phyloP scores from a whole-genome alignment of 2,329 filamentous ascomycete species.

The Dothistroma septosporum region DNA sequence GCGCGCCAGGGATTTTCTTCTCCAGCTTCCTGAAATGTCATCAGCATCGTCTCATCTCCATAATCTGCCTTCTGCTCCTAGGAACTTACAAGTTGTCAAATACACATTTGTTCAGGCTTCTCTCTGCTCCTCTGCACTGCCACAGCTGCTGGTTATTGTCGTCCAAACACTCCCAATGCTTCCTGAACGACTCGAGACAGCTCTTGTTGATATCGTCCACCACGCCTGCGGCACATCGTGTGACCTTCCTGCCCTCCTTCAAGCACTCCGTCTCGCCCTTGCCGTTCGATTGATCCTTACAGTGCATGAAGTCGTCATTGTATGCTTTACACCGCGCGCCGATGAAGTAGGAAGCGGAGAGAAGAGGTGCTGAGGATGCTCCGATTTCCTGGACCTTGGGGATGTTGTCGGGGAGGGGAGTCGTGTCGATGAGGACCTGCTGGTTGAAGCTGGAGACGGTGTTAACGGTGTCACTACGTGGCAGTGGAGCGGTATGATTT shows the following conservation, averaged over 20 bases:
- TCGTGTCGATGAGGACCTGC: conserved; percentile 88
- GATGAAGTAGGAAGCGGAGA: conserved; percentile 94
- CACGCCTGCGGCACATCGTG: conserved; percentile 93
- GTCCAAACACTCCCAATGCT: conserved; percentile 93
- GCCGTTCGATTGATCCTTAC: conserved; percentile 91
- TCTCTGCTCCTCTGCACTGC: conserved; percentile 86
- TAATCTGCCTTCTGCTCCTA: not conserved
- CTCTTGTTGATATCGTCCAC: conserved; percentile 94
- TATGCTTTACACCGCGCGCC: conserved; percentile 89
- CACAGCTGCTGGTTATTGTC: conserved; percentile 97
- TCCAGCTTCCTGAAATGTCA: conserved; percentile 42
- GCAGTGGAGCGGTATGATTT: not conserved
- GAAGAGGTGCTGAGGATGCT: conserved; percentile 82
- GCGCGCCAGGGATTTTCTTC: conserved; percentile 50
- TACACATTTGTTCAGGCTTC: conserved; percentile 90
- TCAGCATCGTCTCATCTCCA: conserved; percentile 1
- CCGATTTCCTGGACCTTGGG: conserved; percentile 92
- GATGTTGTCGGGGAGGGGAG: conserved; percentile 85
- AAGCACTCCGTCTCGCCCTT: conserved; percentile 90
- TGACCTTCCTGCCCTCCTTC: conserved; percentile 94
- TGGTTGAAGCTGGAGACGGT: conserved; percentile 79
- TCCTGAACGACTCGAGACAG: conserved; percentile 85
- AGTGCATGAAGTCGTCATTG: conserved; percentile 99
- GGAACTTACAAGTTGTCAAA: conserved; percentile 83
- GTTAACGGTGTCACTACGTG: conserved; percentile 10